Percentiles rank a stretch among this genome's conserved stretches.
These are phyloP conservation scores for Excoecaria cochinchinensis DNA, from an alignment of 345 rosid species.

Conservation along the genomic window DNA sequence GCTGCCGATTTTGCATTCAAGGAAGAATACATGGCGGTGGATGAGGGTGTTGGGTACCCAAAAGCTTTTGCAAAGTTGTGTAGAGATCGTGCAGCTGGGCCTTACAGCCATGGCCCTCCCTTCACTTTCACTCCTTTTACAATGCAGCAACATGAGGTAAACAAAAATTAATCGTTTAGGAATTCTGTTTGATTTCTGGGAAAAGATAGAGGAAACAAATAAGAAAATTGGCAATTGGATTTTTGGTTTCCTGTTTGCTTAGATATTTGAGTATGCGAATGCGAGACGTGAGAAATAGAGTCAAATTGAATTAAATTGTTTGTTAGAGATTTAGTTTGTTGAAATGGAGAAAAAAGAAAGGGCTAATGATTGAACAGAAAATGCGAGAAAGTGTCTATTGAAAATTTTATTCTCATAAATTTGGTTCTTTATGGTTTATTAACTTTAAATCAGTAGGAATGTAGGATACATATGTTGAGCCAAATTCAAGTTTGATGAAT, in stretches of 20 bases:
- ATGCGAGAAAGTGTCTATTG: too few species aligned
- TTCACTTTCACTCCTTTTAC: conserved; percentile 61
- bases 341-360: too few species aligned
- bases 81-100: conserved; percentile 38
- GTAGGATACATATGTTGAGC: too few species aligned
- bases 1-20: conserved; percentile 38
- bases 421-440: too few species aligned
- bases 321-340: too few species aligned
- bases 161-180: neutral
- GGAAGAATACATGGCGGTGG: conserved; percentile 58
- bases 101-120: conserved; percentile 67
- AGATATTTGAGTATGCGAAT: neutral
- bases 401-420: too few species aligned
- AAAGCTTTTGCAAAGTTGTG: conserved; percentile 71
- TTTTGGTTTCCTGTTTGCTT: conserved; percentile 7
- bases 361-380: too few species aligned
- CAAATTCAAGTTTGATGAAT: too few species aligned
- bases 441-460: too few species aligned
- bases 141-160: conserved; percentile 62
- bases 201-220: neutral
- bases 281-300: neutral
- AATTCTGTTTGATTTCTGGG: conserved; percentile 11
- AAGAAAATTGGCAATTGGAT: neutral
- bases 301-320: neutral
- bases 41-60: conserved; percentile 74